These are phyloP conservation scores for Debaryomyces maramus DNA, from an alignment of 805 yeast genomes.

Conservation along the genomic window DNA sequence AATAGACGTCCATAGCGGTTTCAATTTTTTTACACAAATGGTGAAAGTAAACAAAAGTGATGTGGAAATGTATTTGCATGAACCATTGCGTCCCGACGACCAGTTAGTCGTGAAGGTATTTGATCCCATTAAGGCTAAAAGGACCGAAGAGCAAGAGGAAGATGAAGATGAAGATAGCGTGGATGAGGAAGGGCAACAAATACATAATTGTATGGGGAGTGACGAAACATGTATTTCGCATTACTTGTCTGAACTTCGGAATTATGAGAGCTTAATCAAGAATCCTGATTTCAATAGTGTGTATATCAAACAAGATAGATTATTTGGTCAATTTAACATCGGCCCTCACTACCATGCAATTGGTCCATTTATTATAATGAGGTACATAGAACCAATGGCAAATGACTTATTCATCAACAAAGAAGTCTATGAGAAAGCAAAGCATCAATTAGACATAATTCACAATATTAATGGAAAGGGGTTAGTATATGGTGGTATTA, in stretches of 20 bases:
- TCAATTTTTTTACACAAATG: background rate
- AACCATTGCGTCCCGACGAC: background rate
- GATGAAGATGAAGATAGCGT: no score
- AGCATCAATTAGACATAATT: background rate
- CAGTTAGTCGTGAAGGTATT: background rate
- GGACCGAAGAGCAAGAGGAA: no score
- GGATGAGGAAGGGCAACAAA: no score
- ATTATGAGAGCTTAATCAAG: background rate
- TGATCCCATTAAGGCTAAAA: conserved; percentile 1
- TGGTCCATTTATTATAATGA: background rate
- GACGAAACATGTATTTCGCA: background rate
- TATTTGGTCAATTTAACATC: conserved; percentile 1
- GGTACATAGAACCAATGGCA: background rate
- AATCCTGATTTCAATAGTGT: background rate
- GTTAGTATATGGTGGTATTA: background rate
- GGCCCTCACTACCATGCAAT: background rate
- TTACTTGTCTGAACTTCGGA: background rate
- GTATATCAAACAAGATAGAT: background rate
- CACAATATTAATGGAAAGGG: background rate
- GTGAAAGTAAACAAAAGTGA: background rate
- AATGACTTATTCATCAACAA: background rate
- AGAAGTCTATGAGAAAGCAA: background rate
- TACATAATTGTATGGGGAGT: background rate
- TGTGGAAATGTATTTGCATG: background rate
- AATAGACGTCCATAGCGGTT: conserved; percentile 2